phyloP scores from a whole-genome alignment of 345 rosid genomes.

The Aquilaria malaccensis region DNA sequence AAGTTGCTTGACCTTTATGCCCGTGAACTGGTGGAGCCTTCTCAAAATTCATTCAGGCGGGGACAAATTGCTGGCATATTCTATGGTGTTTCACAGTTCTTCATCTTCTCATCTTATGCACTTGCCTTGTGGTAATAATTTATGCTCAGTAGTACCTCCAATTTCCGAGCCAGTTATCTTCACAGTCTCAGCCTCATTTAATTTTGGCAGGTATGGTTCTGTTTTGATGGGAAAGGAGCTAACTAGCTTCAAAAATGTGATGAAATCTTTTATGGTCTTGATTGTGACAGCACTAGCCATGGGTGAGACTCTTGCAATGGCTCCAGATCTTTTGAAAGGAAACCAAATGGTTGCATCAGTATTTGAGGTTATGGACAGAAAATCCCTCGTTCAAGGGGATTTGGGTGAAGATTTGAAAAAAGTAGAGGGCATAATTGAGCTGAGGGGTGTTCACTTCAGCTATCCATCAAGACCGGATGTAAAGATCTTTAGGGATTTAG shows the following conservation, averaged over 20 bases:
- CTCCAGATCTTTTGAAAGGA: slow-evolving; percentile 89
- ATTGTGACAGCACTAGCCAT: slow-evolving; percentile 92
- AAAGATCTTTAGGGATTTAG: slow-evolving; percentile 57
- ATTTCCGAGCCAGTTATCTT: background rate
- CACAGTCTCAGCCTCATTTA: slow-evolving; percentile 7
- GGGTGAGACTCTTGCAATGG: slow-evolving; percentile 90
- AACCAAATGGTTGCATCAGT: slow-evolving; percentile 94
- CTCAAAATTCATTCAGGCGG: slow-evolving; percentile 60
- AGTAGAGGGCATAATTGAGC: slow-evolving; percentile 73
- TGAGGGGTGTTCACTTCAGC: slow-evolving; percentile 59
- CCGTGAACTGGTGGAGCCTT: slow-evolving; percentile 75
- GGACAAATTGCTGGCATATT: slow-evolving; percentile 92
- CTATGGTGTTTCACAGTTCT: slow-evolving; percentile 93
- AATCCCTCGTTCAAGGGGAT: slow-evolving; percentile 59
- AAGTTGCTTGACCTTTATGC: slow-evolving; percentile 78
- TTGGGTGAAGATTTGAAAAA: slow-evolving; percentile 49
- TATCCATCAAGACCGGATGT: slow-evolving; percentile 92
- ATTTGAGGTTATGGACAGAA: slow-evolving; percentile 74
- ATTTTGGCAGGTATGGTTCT: slow-evolving; percentile 74
- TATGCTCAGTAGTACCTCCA: background rate
- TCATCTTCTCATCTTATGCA: slow-evolving; percentile 93
- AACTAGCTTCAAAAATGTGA: slow-evolving; percentile 67
- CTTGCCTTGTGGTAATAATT: slow-evolving; percentile 78
- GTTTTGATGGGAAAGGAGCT: slow-evolving; percentile 81
- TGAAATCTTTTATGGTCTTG: slow-evolving; percentile 95